These are phyloP conservation scores for Lobulomyces angularis DNA, from an alignment of 192 early-diverging fungal species.

Conservation along the genomic window DNA sequence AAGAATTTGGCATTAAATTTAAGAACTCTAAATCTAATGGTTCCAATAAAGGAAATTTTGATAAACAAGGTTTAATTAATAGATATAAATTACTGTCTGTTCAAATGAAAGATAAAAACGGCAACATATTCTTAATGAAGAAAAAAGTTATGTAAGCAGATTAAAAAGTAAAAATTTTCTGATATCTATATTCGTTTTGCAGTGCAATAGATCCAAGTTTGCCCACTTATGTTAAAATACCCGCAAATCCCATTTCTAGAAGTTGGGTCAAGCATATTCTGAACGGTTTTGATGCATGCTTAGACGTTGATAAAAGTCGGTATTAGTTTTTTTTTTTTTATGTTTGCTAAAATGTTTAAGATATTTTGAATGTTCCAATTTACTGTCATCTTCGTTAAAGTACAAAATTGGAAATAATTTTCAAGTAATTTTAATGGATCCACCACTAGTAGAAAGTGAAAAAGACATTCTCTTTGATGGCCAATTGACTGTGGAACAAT, in stretches of 20 bases:
- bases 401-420: slow-evolving; percentile 52
- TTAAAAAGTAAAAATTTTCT: not conserved
- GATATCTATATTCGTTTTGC: not conserved
- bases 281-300: not conserved
- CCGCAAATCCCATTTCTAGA: slow-evolving; percentile 66
- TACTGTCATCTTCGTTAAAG: slow-evolving; percentile 32
- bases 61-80: slow-evolving; percentile 49
- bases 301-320: not conserved
- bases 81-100: slow-evolving; percentile 81
- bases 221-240: slow-evolving; percentile 82
- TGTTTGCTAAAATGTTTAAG: slow-evolving; percentile 27
- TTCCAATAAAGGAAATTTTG: slow-evolving; percentile 4
- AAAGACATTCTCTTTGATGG: slow-evolving; percentile 33
- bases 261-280: slow-evolving; percentile 77
- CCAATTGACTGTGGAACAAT: slow-evolving; percentile 53
- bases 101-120: slow-evolving; percentile 70
- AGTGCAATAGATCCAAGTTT: slow-evolving; percentile 68
- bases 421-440: slow-evolving; percentile 85
- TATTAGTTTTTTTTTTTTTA: not conserved
- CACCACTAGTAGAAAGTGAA: slow-evolving; percentile 62
- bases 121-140: slow-evolving; percentile 74
- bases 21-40: slow-evolving; percentile 5
- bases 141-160: slow-evolving; percentile 55
- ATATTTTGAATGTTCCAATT: too few species aligned
- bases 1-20: slow-evolving; percentile 28